A percentile compares a stretch with the other conserved stretches of the same genome.
Evolutionary conservation across 805 yeast species (phyloP).

Genomic region (Scheffersomyces coipomensis): DNA sequence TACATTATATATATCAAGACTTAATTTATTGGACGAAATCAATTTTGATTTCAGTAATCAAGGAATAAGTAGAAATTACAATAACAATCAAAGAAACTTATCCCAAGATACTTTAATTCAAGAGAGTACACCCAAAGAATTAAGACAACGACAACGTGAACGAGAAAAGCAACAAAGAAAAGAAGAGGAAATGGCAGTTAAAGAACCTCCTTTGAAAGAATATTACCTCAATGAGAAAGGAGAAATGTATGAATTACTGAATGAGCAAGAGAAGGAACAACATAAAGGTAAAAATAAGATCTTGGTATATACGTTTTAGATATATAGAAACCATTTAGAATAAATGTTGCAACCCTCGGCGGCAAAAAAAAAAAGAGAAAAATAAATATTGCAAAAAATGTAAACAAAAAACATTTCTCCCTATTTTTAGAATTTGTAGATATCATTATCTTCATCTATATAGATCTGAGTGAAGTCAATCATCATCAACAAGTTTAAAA

Average conservation of each 20-base stretch:
- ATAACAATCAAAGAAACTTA: conserved; percentile 2
- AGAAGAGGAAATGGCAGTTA: conserved; percentile 6
- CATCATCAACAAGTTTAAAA: no score
- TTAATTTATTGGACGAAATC: conserved; percentile 30
- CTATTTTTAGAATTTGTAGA: no score
- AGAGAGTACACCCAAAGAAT: background rate
- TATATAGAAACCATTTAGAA: no score
- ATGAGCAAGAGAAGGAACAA: conserved; percentile 12
- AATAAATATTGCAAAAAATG: no score
- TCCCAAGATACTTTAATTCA: background rate
- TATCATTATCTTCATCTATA: no score
- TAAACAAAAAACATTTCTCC: no score
- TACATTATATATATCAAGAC: conserved; percentile 34
- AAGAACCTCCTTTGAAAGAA: conserved; percentile 21
- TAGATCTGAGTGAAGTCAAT: no score
- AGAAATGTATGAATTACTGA: conserved; percentile 26
- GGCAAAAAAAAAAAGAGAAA: no score
- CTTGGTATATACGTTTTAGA: conserved; percentile 28
- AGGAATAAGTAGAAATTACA: conserved; percentile 14
- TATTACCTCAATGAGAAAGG: conserved; percentile 27
- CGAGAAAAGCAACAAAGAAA: background rate
- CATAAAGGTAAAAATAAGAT: conserved; percentile 22
- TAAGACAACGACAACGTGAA: conserved; percentile 1
- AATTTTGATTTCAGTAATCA: conserved; percentile 28
- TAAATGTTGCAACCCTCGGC: no score